Base-by-base conservation (phyloP, 768 basidiomycete species). In the Rhizopogon vesiculosus region DNA sequence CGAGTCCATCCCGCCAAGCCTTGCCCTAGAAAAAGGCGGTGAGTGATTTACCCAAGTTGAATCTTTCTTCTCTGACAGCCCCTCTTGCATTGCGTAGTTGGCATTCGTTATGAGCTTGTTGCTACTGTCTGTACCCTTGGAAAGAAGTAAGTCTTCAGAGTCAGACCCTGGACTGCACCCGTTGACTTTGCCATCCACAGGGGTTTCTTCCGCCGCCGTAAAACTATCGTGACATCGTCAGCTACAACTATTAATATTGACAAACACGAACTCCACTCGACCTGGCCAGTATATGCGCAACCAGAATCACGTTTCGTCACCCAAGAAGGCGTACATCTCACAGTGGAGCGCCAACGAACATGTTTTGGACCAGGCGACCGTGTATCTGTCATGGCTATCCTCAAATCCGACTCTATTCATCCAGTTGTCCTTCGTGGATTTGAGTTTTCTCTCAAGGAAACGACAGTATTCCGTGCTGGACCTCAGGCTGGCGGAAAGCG, bases 241-340 rank as follows among this genome's bases (percentile, higher is more conserved):
- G 77, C 82, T 18, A 82, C 89, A 35, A 74, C 79, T 12, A 86
- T 97, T 44, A 82, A 86, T 59, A 91, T 97, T 63, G 89, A 92
- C 76, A 97, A 96, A 69, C 93, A 96, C 65, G 94, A 96, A 60
- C 75, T 95, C 7, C 93, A 96, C 64, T 89, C 93, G 4, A 87
- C 91, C 1, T 97, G 94, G 94, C 93, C 94, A 2, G 80, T 95
- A 31, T 96, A 93, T 65, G 82, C 81, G 48, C 89, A 92, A 65
- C 80, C 81, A 10, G 89, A 93, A 63, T 78, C 78, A 35, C 86
- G 90, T n/a, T 77, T 81, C 15, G 71, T 83, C 16, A 63, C 75
- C 2, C 81, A 85, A 58, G 86, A 91, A 3, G 86, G 85, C 28
- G 78, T 93, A 16, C 85, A 79, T 22, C 81, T 97, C 57, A 83